phyloP scores from a whole-genome alignment of 2,329 filamentous ascomycete genomes.

The Thielaviopsis populi region DNA sequence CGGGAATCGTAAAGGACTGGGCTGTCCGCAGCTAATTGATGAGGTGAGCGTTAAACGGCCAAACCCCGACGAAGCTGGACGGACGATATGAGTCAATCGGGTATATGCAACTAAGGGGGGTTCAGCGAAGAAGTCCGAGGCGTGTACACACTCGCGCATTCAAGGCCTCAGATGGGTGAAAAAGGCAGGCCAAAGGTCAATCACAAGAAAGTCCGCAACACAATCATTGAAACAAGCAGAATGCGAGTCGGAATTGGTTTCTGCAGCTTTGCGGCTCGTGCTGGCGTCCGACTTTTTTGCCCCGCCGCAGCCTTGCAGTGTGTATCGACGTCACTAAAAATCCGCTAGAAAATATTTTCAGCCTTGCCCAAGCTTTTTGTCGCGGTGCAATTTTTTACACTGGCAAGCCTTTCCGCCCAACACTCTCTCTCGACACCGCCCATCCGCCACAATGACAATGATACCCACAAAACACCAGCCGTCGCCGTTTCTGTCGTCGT shows the following conservation, averaged over 20 bases:
- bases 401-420: neutral
- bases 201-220: neutral
- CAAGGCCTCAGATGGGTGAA: neutral
- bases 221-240: neutral
- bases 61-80: neutral
- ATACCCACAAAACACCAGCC: constrained; percentile 6
- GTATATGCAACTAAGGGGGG: neutral
- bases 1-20: neutral
- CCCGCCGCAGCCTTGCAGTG: constrained; percentile 16
- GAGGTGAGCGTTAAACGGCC: neutral
- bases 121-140: neutral
- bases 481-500: constrained; percentile 73
- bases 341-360: constrained; percentile 10
- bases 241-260: neutral
- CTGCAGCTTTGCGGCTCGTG: neutral
- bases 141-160: neutral
- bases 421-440: neutral
- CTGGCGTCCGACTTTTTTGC: neutral
- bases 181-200: neutral
- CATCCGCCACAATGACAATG: constrained; percentile 9
- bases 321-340: constrained; percentile 14
- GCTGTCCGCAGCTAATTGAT: neutral
- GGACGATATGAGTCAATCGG: neutral
- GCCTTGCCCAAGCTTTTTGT: constrained; percentile 15
- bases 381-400: neutral